Base-by-base conservation (phyloP, 345 rosid species). In the Gossypium sturtianum region DNA sequence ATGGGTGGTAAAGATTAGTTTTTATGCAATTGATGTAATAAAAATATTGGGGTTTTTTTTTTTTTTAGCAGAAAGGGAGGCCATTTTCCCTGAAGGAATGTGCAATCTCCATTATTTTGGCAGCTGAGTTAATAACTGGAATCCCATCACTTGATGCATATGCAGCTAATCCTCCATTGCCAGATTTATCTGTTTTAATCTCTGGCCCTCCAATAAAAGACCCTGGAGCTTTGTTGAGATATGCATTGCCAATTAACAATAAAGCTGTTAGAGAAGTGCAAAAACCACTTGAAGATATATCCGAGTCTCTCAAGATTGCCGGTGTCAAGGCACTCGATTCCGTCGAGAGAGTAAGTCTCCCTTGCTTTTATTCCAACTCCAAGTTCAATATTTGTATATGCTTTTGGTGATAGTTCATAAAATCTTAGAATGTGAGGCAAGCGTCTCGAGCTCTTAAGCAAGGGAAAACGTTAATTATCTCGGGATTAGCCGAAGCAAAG, bases 141-240 rank as follows among this genome's bases (percentile, higher is more conserved):
- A 80, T 74, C 22, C 97, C 97, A 38, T 77, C 87, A 11, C 64
- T 88, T 71, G 84, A 77, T 74, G 88, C 86, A 41, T 84, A 84
- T 79, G 91, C 90, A 2, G 82, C 77, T 57, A 82, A 51, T 75
- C 90, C 91, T 58, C 89, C 87, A 12, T 73, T 92, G 81, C 83
- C 94, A 47, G 92, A 94, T 70, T 76, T 94, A 13, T 85, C 94
- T 1, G 96, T 95, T 72, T 84, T 95, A 59, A 95, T 95, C 75
- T 95, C 99, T 3, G 99, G 98, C 22, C 99, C 99, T 2, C 98
- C 99, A 0, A 93, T 92, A 25, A 95, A 95, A 84, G 99, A 95
- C 58, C 99, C 99, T 0, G 96, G 83, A 56, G 92, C 94, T 44
- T 78, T 95, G 66, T 77, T 95, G 72, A 87, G 99, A 82, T 77